Evolutionary conservation across 495 filamentous ascomycete genomes (phyloP).

Genomic region (Tuber magnatum): DNA sequence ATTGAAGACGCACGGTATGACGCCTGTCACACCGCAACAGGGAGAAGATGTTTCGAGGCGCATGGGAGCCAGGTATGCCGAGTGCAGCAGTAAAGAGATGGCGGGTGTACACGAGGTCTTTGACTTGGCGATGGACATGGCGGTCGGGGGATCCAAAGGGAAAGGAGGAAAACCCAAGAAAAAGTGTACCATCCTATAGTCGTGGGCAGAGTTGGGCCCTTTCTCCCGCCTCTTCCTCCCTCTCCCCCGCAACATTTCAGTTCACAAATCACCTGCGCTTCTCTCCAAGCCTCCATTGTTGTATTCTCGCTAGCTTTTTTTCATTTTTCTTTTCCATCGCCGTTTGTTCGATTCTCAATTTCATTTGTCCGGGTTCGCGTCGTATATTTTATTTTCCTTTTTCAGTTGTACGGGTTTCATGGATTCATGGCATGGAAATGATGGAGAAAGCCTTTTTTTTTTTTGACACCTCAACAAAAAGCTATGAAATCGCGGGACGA

Average conservation of each 20-base stretch:
- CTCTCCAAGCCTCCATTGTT: background rate
- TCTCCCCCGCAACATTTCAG: background rate
- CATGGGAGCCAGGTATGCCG: constrained; percentile 92
- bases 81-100: constrained; percentile 98
- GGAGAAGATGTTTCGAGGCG: constrained; percentile 75
- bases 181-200: constrained; percentile 38
- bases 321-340: background rate
- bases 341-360: background rate
- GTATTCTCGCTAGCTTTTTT: background rate
- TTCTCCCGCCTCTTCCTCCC: too few relatives aligned
- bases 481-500: constrained; percentile 2
- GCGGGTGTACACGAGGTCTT: constrained; percentile 92
- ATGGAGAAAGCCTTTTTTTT: background rate
- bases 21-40: constrained; percentile 85
- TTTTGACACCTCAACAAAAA: background rate
- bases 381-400: background rate
- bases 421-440: constrained; percentile 6
- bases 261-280: background rate
- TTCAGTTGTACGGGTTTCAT: constrained; percentile 1
- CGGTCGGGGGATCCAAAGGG: constrained; percentile 51
- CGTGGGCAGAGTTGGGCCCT: background rate
- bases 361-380: background rate
- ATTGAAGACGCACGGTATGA: constrained; percentile 93
- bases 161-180: constrained; percentile 37
- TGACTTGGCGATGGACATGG: constrained; percentile 75